Base-by-base conservation (phyloP, 768 basidiomycete genomes). In the Russula earlei region DNA sequence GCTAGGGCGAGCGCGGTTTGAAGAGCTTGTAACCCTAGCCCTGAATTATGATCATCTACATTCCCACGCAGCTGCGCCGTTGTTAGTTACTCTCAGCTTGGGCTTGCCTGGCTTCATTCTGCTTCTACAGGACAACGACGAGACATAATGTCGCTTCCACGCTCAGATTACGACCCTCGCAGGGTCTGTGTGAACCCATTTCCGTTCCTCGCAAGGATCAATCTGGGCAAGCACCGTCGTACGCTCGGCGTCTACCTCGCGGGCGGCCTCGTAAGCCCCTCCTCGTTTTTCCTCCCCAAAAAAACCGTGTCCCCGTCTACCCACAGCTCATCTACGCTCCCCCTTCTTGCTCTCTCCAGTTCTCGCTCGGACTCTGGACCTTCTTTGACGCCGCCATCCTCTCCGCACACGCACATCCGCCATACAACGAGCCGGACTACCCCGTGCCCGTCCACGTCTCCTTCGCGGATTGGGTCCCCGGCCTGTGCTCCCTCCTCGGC, bases 401-500 rank as follows among this genome's bases (percentile, higher is more conserved):
- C 38, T 96, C 93, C 10, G 82, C 87, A 3, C 90, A 95, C 64
- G 90, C 91, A 0, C 81, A 80, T 52, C 72, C 88, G 1, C 87
- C 90, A 3, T 80, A 80, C 60, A 84, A 81, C 37, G 77, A 83
- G 4, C 85, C 86, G 2, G 77, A 85, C 62, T 75, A 82, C 49
- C 79, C 82, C 0, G 74, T 81, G 1, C 85, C 84, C 9, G 82
- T 87, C 12, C 91, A 91, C 65, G 89, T 99, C 68, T 74, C 79
- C 12, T 96, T 97, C 67, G 83, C 91, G 53, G 96, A 98, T 75
- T 99, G 96, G 96, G 75, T 96, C n/a, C 92, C 95, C 0, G 95
- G 94, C 20, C 82, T 98, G 63, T 92, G 86, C 70, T 91, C 91
- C 7, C 79, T 96, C 29, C 72, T 98, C 12, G 96, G 95, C 19